phyloP scores from a whole-genome alignment of 1,284 basidiomycete genomes.

The Leucoagaricus sp. region DNA sequence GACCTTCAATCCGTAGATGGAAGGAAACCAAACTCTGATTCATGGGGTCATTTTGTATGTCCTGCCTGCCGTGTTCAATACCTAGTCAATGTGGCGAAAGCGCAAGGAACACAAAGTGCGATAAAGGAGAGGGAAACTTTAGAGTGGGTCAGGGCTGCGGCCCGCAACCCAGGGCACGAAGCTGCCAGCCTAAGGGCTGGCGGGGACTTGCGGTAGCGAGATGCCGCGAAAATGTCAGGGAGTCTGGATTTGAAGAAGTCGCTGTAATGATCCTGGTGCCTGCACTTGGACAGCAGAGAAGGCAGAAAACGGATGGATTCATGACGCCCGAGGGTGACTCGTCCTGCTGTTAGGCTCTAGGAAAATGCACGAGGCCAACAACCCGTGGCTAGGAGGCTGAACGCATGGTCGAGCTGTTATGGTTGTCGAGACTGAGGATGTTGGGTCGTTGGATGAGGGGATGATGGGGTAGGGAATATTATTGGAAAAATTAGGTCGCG shows the following conservation, averaged over 20 bases:
- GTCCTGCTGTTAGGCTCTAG: not conserved
- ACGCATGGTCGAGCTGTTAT: not conserved
- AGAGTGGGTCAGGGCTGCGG: not conserved
- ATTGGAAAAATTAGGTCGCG: not conserved
- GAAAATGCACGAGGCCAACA: not conserved
- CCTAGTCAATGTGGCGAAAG: not conserved
- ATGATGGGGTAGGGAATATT: not conserved
- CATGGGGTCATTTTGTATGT: not conserved
- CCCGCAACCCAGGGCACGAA: not conserved
- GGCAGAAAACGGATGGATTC: constrained; percentile 4
- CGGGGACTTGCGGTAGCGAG: not conserved
- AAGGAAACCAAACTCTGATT: not conserved
- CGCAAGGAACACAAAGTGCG: not conserved
- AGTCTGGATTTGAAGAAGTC: not conserved
- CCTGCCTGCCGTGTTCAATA: not conserved
- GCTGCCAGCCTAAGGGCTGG: not conserved
- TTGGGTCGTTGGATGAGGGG: not conserved
- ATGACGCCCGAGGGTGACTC: not conserved
- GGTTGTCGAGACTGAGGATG: not conserved
- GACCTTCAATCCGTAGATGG: not conserved
- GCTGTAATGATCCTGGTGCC: not conserved
- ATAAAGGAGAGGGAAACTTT: not conserved
- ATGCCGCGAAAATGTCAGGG: not conserved
- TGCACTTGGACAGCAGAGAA: not conserved
- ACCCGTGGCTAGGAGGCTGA: not conserved